Base-by-base conservation (phyloP, 371 early-diverging fungal genomes). In the Mucor lusitanicus region DNA sequence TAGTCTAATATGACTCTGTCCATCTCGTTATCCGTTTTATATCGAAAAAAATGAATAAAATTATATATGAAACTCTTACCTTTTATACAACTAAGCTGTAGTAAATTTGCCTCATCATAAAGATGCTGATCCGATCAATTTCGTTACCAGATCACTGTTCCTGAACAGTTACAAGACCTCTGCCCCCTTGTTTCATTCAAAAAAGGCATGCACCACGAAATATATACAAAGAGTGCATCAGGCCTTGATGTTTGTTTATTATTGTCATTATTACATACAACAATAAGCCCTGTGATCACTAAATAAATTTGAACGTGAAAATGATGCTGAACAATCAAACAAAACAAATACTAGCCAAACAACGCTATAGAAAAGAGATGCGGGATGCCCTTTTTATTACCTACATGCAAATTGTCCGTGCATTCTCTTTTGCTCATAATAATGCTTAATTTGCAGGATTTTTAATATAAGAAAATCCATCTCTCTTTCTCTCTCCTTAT, bases 1-100 rank as follows among this genome's bases (percentile, higher is more conserved):
- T 30, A 55, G 55, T 55, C 32, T 55, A 54, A 13, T 55, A 55
- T 55, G 55, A 32, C 55, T 12, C 55, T 55, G 30, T 55, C 55
- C 55, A 30, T 17, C 32, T 55, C 55, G 55, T 55, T 55, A 13
- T 53, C 27, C 27, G 9, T 9, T 53, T 21, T 53, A n/a, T n/a
- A n/a, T 6, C 7, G 1, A n/a, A 50, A 25, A 25, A 25, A 25
- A 55, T 32, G 28, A 30, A 32, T 30, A 30, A 55, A 15, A 30
- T n/a, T 30, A 27, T 55, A 30, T 55, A 55, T 55, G 55, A 55
- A 55, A 54, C n/a, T n/a, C n/a, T 6, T 44, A 44, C 9, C 4
- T 48, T 7, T 48, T 9, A 21, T 9, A 48, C 21, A 23, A 21
- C n/a, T 8, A 21, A 30, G 6, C n/a, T n/a, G n/a, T n/a, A n/a